A percentile compares a stretch with the other conserved stretches of the same genome.
phyloP scores from a whole-genome alignment of 2,329 filamentous ascomycete genomes.

The Aphanocladium album region DNA sequence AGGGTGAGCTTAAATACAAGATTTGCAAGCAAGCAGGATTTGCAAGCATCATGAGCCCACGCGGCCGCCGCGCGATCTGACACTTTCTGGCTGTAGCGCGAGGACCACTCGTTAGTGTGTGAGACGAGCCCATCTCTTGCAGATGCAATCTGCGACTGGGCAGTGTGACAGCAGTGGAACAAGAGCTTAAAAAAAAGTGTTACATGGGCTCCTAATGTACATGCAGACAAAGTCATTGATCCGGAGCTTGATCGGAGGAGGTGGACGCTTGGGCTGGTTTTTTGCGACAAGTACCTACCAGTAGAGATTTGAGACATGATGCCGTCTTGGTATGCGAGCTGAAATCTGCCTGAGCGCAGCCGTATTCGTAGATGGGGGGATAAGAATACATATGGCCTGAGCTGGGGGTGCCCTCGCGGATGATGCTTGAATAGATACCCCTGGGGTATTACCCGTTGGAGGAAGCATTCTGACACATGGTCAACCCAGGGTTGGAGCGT shows the following conservation, averaged over 20 bases:
- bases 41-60: slow-evolving; percentile 1
- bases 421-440: background rate
- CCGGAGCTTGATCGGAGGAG: background rate
- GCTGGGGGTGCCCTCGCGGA: background rate
- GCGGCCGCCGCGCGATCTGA: background rate
- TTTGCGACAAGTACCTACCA: background rate
- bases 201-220: background rate
- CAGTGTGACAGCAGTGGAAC: background rate
- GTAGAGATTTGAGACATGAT: background rate
- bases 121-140: background rate
- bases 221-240: background rate
- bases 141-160: background rate
- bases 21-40: background rate
- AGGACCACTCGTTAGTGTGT: background rate
- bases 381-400: background rate
- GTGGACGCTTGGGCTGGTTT: background rate
- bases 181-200: background rate
- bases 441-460: background rate
- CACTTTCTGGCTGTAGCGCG: background rate
- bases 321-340: background rate
- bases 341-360: background rate
- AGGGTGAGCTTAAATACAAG: background rate
- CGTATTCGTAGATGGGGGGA: background rate
- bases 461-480: background rate
- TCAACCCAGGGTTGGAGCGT: background rate